phyloP scores from a whole-genome alignment of 192 early-diverging fungal genomes.

The Dispira parvispora region DNA sequence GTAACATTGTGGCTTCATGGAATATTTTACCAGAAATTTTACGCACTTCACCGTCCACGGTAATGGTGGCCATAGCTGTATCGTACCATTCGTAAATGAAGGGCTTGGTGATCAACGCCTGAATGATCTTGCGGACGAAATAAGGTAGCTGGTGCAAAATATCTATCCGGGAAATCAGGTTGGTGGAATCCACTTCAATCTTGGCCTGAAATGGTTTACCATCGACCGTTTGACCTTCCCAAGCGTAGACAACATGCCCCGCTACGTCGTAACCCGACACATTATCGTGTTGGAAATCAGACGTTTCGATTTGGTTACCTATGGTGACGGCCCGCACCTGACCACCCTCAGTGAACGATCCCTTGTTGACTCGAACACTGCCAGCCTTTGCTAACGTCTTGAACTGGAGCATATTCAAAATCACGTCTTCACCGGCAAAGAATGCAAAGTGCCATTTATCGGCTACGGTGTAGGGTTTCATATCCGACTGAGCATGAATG shows the following conservation, averaged over 20 bases:
- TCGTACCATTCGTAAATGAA: slow-evolving; percentile 90
- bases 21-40: slow-evolving; percentile 55
- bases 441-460: slow-evolving; percentile 74
- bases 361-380: slow-evolving; percentile 52
- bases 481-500: slow-evolving; percentile 68
- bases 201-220: slow-evolving; percentile 41
- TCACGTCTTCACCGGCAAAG: slow-evolving; percentile 48
- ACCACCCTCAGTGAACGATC: slow-evolving; percentile 44
- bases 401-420: slow-evolving; percentile 52
- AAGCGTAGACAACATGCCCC: slow-evolving; percentile 47
- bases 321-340: slow-evolving; percentile 57
- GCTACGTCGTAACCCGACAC: slow-evolving; percentile 81
- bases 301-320: slow-evolving; percentile 48
- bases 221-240: slow-evolving; percentile 62
- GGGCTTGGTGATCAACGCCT: slow-evolving; percentile 84
- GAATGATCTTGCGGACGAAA: slow-evolving; percentile 74
- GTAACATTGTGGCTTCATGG: slow-evolving; percentile 64
- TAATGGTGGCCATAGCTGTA: slow-evolving; percentile 48
- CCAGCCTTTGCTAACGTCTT: slow-evolving; percentile 56
- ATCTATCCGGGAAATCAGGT: slow-evolving; percentile 72
- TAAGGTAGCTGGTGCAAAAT: slow-evolving; percentile 81
- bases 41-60: slow-evolving; percentile 43
- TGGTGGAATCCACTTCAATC: slow-evolving; percentile 40
- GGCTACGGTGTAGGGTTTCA: slow-evolving; percentile 69
- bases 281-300: slow-evolving; percentile 37